Base-by-base conservation (phyloP, 352 stramenopile species). In the Thraustotheca clavata region DNA sequence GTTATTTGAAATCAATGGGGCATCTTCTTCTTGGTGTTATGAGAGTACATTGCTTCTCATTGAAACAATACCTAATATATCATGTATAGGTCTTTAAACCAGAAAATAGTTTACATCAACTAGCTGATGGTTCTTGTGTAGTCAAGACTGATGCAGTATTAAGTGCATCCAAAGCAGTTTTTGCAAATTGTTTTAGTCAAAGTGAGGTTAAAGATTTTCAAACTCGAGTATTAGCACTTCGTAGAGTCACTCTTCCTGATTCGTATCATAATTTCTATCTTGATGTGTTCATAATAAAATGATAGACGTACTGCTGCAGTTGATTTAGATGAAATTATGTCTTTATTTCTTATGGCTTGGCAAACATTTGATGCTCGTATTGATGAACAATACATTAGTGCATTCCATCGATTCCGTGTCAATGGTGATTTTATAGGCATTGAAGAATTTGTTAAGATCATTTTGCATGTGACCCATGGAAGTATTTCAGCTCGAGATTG, bases 371-470 rank as follows among this genome's bases (percentile, higher is more conserved):
- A 69, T 33, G 43, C 65, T 22, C 76, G 80, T 32, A 72, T 85
- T 1, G 77, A 91, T 3, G 78, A 86, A 4, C 35, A 32, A 18
- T 68, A 35, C 49, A 83, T 73, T 74, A 69, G 11, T 86, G 88
- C 71, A 68, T 63, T 34, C 73, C 82, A 40, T 75, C 75, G 18
- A 83, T 90, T 52, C 65, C 67, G 26, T 46, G 65, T 9, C 62
- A 86, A 57, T 43, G 74, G 4, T 72, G 75, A 18, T 75, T 74
- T 26, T 11, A 83, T 91, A 20, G 81, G 79, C 6, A 68, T 87
- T 57, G 77, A 89, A 12, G 74, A 88, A 67, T 91, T 91, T 47
- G 72, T 75, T 59, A 83, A 87, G 57, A 80, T 91, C 60, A 75
- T 89, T 9, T 86, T 69, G n/a, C 73, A 71, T 18, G 77, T 88